A percentile compares a stretch with the other conserved stretches of the same genome.
Conservation (phyloP, 2,329 filamentous ascomycete species). For the Colletotrichum liaoningense region DNA sequence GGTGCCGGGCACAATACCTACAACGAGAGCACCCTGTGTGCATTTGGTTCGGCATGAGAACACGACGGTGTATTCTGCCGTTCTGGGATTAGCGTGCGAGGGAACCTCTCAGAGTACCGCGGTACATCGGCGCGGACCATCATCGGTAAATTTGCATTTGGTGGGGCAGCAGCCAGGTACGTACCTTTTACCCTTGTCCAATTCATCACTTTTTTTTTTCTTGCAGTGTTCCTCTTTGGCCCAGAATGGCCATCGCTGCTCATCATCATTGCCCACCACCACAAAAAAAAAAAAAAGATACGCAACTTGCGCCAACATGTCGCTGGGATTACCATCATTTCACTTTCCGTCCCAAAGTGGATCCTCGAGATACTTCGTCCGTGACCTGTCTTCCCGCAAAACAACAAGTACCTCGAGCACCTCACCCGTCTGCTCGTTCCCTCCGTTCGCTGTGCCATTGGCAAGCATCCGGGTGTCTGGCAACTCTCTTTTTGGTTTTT, state of each 20-base stretch:
- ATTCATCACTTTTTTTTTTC: background rate
- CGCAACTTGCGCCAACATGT: background rate
- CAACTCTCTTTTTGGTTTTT: slow-evolving; percentile 7
- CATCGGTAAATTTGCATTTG: slow-evolving; percentile 23
- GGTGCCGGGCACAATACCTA: background rate
- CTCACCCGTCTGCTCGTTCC: background rate
- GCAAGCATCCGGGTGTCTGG: slow-evolving; percentile 19
- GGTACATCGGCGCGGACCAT: slow-evolving; percentile 13
- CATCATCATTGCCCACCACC: slow-evolving; percentile 13
- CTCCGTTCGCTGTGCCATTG: background rate
- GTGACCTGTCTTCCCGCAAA: no score
- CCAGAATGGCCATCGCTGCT: background rate
- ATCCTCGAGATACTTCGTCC: background rate
- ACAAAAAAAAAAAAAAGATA: no score
- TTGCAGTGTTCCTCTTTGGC: background rate
- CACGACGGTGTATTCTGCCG: background rate
- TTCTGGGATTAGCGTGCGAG: background rate
- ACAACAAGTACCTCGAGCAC: background rate
- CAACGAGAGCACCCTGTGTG: background rate
- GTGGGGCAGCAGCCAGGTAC: background rate
- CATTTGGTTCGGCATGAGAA: background rate
- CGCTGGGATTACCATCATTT: slow-evolving; percentile 23
- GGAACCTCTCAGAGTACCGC: background rate
- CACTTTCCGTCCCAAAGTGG: slow-evolving; percentile 30
- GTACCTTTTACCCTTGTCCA: background rate